A percentile compares a stretch with the other conserved stretches of the same genome.
phyloP scores from a whole-genome alignment of 1,284 basidiomycete genomes.

The Kwoniella shivajii region DNA sequence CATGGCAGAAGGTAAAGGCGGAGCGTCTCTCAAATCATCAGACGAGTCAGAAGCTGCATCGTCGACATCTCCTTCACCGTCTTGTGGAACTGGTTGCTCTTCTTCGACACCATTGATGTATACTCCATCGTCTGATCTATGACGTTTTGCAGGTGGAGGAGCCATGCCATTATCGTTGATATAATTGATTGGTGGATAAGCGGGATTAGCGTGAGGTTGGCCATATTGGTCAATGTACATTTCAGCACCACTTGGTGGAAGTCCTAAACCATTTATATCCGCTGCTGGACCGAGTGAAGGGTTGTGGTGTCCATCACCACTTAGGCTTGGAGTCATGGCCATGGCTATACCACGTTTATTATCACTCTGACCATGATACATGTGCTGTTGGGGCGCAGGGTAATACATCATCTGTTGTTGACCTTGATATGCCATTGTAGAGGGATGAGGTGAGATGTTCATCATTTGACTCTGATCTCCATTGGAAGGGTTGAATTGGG shows the following conservation, averaged over 20 bases:
- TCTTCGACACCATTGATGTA: conserved; percentile 17
- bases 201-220: conserved; percentile 34
- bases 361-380: conserved; percentile 18
- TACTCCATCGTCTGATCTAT: conserved; percentile 16
- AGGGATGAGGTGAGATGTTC: conserved; percentile 26
- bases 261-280: conserved; percentile 41
- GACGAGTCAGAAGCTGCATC: conserved; percentile 38
- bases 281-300: conserved; percentile 34
- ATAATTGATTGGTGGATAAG: conserved; percentile 14
- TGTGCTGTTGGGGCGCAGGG: conserved; percentile 12
- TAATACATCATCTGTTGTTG: conserved; percentile 29
- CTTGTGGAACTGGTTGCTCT: conserved; percentile 9
- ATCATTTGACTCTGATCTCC: conserved; percentile 26
- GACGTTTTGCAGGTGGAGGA: conserved; percentile 35
- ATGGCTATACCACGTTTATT: conserved; percentile 14
- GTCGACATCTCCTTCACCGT: conserved; percentile 25
- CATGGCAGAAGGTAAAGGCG: conserved; percentile 53
- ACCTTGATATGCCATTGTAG: conserved; percentile 25
- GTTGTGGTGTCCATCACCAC: conserved; percentile 11
- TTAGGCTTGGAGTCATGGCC: conserved; percentile 20
- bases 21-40: conserved; percentile 35
- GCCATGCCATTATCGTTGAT: conserved; percentile 22
- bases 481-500: conserved; percentile 32
- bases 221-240: conserved; percentile 51
- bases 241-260: conserved; percentile 36